Percentiles rank a stretch among this genome's conserved stretches.
Evolutionary conservation across 352 stramenopile genomes (phyloP).

Genomic region (Phytopythium helicoides): DNA sequence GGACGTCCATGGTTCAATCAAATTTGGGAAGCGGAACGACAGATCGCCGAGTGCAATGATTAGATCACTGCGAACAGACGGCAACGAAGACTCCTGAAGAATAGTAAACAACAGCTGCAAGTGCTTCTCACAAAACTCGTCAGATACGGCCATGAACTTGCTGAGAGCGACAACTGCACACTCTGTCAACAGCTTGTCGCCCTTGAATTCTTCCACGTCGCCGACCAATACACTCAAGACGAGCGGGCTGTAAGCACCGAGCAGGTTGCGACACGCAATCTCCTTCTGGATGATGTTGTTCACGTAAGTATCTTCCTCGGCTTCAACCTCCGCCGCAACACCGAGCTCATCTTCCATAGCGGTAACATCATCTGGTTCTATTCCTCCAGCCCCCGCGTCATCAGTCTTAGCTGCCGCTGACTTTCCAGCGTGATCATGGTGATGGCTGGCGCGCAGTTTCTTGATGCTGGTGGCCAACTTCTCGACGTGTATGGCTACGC

Average conservation of each 20-base stretch:
- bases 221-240: constrained; percentile 84
- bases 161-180: constrained; percentile 94
- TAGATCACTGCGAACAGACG: constrained; percentile 92
- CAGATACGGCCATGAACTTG: constrained; percentile 98
- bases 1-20: constrained; percentile 97
- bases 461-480: constrained; percentile 83
- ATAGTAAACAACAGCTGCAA: constrained; percentile 95
- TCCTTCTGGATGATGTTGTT: constrained; percentile 92
- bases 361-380: constrained; percentile 62
- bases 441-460: constrained; percentile 80
- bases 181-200: constrained; percentile 85
- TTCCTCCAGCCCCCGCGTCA: not conserved
- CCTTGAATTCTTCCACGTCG: constrained; percentile 53
- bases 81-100: constrained; percentile 67
- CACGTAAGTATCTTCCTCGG: constrained; percentile 90
- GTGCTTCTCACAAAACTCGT: constrained; percentile 94
- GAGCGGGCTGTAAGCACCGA: constrained; percentile 91
- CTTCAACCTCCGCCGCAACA: constrained; percentile 87
- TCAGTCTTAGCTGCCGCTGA: constrained; percentile 18
- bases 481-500: constrained; percentile 94
- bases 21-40: constrained; percentile 97
- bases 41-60: constrained; percentile 97
- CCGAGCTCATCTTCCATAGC: constrained; percentile 93
- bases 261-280: constrained; percentile 90
- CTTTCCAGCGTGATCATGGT: constrained; percentile 47